Evolutionary conservation across 768 basidiomycete species (phyloP).

Genomic region (Multifurca ochricompacta): DNA sequence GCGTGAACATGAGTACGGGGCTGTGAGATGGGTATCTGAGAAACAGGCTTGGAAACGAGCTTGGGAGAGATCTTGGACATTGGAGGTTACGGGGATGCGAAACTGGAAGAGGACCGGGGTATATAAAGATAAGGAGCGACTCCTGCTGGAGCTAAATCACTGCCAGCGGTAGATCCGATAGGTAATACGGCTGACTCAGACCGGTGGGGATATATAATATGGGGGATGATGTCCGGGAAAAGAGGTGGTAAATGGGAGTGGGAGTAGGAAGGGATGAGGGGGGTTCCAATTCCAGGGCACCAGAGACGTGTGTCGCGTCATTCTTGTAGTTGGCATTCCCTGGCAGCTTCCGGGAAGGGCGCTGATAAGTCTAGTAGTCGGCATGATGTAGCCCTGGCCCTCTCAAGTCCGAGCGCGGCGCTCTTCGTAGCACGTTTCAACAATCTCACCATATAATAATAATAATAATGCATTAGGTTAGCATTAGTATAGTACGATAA

Average conservation of each 20-base stretch:
- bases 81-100: neutral
- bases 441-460: neutral
- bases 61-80: constrained; percentile 10
- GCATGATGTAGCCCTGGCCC: neutral
- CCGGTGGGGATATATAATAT: neutral
- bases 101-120: neutral
- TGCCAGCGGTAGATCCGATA: constrained; percentile 20
- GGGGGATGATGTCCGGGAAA: neutral
- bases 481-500: too few relatives aligned
- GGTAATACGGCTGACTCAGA: constrained; percentile 3
- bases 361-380: constrained; percentile 6
- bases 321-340: neutral
- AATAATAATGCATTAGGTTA: neutral
- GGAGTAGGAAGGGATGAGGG: neutral
- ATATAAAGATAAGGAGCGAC: neutral
- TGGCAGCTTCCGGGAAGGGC: neutral
- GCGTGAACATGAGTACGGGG: neutral
- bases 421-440: neutral
- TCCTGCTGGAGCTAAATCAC: neutral
- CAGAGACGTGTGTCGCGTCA: constrained; percentile 1
- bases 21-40: neutral
- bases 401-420: neutral
- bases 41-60: constrained; percentile 8
- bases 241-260: neutral
- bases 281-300: neutral